Evolutionary conservation across 129 eudicot genomes (phyloP), one percentile per base, ranked within the genome.

Genomic region (Solidago caesia): DNA sequence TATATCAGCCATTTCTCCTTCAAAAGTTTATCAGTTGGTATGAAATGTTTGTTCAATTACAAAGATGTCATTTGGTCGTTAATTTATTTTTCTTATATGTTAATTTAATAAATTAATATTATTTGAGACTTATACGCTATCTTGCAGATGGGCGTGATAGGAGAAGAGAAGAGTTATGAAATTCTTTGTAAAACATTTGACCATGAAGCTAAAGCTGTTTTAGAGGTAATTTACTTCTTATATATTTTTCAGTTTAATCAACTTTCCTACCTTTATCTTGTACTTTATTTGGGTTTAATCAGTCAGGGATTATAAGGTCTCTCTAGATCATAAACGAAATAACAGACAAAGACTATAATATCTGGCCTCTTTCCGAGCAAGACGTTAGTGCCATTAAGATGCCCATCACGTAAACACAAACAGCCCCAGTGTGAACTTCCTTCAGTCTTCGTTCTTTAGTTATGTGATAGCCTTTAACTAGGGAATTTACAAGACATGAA

Each of bases 171-270:
- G 76, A 90, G 74, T 80, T 94, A 94, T 79, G 96, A 94, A 88
- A 90, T 94, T 70, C 96, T 94, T 41, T 88, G 89, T 64, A 90
- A 88, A 81, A 77, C 96, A 76, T 90, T 94, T 82, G 84, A 80
- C 74, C 53, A 65, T 62, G 98, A 94, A 86, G 91, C 93, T 69
- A 79, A 87, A 81, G 79, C 87, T n/a, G 78, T 81, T 41, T 79
- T 93, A 55, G 89, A 93, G 96, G 98, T 90, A 81, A 69, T 43
- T 67, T 74, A 29, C 51, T 61, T 52, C 39, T 10, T 47, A 61
- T 3, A 2, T 58, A 8, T 9, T 27, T 6, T 27, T 29, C 11
- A 61, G 67, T 29, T 61, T 27, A n/a, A 8, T 55, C 60, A n/a
- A n/a, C 26, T 25, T 55, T 55, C 7, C n/a, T 53, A 53, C 5